phyloP scores from a whole-genome alignment of 768 basidiomycete genomes.

The Lactifluus rugatus region DNA sequence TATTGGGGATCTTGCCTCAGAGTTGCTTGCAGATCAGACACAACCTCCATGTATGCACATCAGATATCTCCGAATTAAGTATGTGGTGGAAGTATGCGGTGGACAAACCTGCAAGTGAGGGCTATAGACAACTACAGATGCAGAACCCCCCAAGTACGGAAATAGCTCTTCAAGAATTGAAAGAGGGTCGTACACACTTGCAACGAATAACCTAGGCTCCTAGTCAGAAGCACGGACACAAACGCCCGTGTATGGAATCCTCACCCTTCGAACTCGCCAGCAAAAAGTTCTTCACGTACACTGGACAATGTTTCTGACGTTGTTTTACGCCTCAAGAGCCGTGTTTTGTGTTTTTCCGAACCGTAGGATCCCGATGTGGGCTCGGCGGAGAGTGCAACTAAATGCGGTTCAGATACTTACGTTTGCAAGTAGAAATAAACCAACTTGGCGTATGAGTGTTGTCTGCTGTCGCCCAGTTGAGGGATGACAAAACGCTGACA shows the following conservation, averaged over 20 bases:
- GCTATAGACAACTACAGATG: slow-evolving; percentile 78
- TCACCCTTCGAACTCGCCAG: slow-evolving; percentile 84
- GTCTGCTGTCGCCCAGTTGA: slow-evolving; percentile 90
- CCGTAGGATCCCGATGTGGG: slow-evolving; percentile 46
- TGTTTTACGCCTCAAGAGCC: slow-evolving; percentile 68
- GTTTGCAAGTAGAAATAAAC: neutral
- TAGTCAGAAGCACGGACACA: neutral
- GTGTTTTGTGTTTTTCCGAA: slow-evolving; percentile 61
- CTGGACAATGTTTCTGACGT: slow-evolving; percentile 51
- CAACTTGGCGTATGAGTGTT: slow-evolving; percentile 62
- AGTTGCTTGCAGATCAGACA: slow-evolving; percentile 68
- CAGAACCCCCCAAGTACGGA: slow-evolving; percentile 77
- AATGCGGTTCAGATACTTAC: slow-evolving; percentile 10
- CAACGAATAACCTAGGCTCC: slow-evolving; percentile 56
- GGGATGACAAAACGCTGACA: slow-evolving; percentile 46
- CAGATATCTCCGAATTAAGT: neutral
- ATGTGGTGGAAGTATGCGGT: slow-evolving; percentile 5
- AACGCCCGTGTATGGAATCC: slow-evolving; percentile 20
- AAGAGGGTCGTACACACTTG: slow-evolving; percentile 76
- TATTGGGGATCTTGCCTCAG: slow-evolving; percentile 58
- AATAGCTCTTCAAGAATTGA: slow-evolving; percentile 67
- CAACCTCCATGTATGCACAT: slow-evolving; percentile 35
- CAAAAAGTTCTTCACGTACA: slow-evolving; percentile 71
- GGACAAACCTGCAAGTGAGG: slow-evolving; percentile 63
- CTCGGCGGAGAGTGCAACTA: slow-evolving; percentile 54